phyloP scores from a whole-genome alignment of 1,284 basidiomycete species.

The Tylopilus sp. region DNA sequence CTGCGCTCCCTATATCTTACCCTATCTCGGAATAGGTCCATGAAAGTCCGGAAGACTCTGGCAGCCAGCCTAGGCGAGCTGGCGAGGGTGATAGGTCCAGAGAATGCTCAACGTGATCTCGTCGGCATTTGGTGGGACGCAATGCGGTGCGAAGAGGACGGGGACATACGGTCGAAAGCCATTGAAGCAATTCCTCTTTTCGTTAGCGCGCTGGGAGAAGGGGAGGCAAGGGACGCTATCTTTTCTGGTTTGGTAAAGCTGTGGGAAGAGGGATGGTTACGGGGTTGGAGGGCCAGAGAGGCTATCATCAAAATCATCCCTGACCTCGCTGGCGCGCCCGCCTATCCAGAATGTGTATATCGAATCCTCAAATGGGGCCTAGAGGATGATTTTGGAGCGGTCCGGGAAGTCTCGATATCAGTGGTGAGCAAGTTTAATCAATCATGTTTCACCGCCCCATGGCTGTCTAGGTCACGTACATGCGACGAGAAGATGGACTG shows the following conservation, averaged over 20 bases:
- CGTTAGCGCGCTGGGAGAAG: conserved; percentile 49
- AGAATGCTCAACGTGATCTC: conserved; percentile 68
- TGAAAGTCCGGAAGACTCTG: conserved; percentile 71
- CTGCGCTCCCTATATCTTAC: conserved; percentile 68
- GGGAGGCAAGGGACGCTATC: conserved; percentile 47
- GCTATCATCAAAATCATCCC: conserved; percentile 57
- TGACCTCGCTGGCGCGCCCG: conserved; percentile 33
- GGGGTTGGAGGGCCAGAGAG: conserved; percentile 85
- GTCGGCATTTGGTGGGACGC: conserved; percentile 70
- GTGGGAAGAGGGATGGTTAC: conserved; percentile 63
- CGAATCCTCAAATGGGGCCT: conserved; percentile 62
- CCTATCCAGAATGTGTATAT: conserved; percentile 34
- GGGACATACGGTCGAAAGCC: conserved; percentile 69
- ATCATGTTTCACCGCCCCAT: conserved; percentile 5
- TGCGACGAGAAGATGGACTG: conserved; percentile 20
- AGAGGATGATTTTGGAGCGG: conserved; percentile 78
- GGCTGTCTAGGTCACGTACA: conserved; percentile 21
- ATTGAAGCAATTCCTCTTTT: conserved; percentile 63
- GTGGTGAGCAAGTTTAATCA: conserved; percentile 20
- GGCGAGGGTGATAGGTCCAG: conserved; percentile 78
- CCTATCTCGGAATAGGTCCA: conserved; percentile 55
- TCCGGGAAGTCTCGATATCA: conserved; percentile 74
- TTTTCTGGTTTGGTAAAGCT: conserved; percentile 51
- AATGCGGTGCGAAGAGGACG: conserved; percentile 54
- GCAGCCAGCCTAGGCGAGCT: conserved; percentile 89